Percentiles rank a stretch among this genome's conserved stretches.
Evolutionary conservation across 495 filamentous ascomycete species (phyloP).

Genomic region (Bacidia gigantensis): DNA sequence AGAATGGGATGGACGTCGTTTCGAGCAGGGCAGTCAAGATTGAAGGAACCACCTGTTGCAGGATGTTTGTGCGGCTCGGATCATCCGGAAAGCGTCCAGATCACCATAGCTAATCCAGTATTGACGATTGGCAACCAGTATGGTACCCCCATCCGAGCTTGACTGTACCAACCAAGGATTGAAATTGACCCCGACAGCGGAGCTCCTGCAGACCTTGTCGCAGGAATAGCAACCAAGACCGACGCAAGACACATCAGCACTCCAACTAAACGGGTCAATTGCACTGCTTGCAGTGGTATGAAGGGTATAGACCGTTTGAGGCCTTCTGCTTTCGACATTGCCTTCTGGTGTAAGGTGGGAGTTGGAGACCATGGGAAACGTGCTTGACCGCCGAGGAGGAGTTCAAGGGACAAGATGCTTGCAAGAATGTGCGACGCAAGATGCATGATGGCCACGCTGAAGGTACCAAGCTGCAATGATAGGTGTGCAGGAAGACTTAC

Average conservation of each 20-base stretch:
- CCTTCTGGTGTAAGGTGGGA: slow-evolving; percentile 4
- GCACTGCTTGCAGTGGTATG: slow-evolving; percentile 1
- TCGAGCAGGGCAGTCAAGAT: too few species aligned
- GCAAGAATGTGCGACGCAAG: slow-evolving; percentile 2
- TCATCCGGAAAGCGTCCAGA: neutral
- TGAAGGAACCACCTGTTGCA: too few species aligned
- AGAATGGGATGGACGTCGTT: too few species aligned
- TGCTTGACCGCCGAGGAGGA: slow-evolving; percentile 13
- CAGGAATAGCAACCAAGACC: slow-evolving; percentile 4
- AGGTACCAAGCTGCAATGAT: too few species aligned
- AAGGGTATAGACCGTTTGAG: neutral
- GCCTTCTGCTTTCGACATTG: slow-evolving; percentile 9
- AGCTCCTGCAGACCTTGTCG: neutral
- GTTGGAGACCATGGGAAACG: slow-evolving; percentile 11
- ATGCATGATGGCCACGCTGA: neutral
- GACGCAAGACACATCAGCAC: slow-evolving; percentile 6
- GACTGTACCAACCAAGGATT: slow-evolving; percentile 6
- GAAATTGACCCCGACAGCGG: neutral
- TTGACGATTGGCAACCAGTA: slow-evolving; percentile 12
- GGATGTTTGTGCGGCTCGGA: too few species aligned
- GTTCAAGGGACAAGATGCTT: slow-evolving; percentile 7
- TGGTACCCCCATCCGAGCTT: slow-evolving; percentile 6
- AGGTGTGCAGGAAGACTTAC: too few species aligned
- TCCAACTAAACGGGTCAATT: slow-evolving; percentile 3
- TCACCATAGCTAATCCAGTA: neutral